These are phyloP conservation scores for Tarenaya hassleriana DNA, from an alignment of 345 rosid species.

Conservation along the genomic window DNA sequence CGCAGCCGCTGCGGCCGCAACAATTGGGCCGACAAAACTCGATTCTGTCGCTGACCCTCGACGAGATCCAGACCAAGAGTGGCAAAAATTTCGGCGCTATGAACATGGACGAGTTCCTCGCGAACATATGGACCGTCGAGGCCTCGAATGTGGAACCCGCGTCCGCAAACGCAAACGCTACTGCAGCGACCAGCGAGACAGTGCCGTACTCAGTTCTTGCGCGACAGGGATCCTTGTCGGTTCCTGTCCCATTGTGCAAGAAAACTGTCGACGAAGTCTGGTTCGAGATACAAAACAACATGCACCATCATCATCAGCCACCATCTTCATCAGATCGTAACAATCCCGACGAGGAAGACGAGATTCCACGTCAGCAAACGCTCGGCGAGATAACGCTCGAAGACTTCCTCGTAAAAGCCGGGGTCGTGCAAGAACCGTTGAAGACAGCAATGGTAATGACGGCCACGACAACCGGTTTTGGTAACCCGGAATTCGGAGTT, in stretches of 20 bases:
- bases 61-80: slow-evolving; percentile 70
- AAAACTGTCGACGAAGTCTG: slow-evolving; percentile 90
- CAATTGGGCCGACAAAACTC: slow-evolving; percentile 35
- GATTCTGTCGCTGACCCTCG: slow-evolving; percentile 64
- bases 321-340: slow-evolving; percentile 10
- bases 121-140: slow-evolving; percentile 69
- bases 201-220: slow-evolving; percentile 18
- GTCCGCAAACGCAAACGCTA: background rate
- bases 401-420: slow-evolving; percentile 78
- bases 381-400: slow-evolving; percentile 79
- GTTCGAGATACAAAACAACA: slow-evolving; percentile 69
- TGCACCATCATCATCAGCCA: slow-evolving; percentile 21
- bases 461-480: slow-evolving; percentile 17
- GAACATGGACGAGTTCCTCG: slow-evolving; percentile 90
- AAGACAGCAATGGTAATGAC: slow-evolving; percentile 15
- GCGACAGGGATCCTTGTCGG: slow-evolving; percentile 63
- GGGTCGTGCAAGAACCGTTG: slow-evolving; percentile 55
- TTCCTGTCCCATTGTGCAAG: slow-evolving; percentile 68
- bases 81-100: slow-evolving; percentile 76
- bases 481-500: slow-evolving; percentile 27
- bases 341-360: slow-evolving; percentile 18
- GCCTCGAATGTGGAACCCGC: slow-evolving; percentile 10
- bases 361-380: slow-evolving; percentile 47
- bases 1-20: slow-evolving; percentile 1
- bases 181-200: slow-evolving; percentile 13